A percentile compares a stretch with the other conserved stretches of the same genome.
Evolutionary conservation across 2,329 filamentous ascomycete genomes (phyloP).

Genomic region (Stylonectria norvegica): DNA sequence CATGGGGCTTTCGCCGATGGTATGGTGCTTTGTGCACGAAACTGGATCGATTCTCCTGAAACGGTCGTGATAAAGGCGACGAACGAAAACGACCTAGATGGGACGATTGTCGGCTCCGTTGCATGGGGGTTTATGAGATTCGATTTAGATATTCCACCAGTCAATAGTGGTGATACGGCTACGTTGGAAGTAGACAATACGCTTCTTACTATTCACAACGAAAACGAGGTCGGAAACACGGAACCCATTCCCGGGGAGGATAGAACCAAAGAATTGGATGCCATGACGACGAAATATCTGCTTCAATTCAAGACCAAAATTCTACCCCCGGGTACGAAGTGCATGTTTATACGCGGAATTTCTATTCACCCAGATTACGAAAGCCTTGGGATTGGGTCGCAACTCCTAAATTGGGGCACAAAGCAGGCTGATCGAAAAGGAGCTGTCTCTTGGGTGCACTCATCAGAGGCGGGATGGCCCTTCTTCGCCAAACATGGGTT

Average conservation of each 20-base stretch:
- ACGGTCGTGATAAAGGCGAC: constrained; percentile 33
- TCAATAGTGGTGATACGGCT: too few relatives aligned
- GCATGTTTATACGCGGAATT: constrained; percentile 31
- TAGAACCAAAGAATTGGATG: constrained; percentile 28
- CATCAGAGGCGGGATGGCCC: constrained; percentile 30
- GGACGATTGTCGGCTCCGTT: constrained; percentile 28
- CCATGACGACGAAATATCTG: constrained; percentile 30
- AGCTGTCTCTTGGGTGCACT: constrained; percentile 35
- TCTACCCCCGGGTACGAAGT: constrained; percentile 32
- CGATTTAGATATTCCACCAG: too few relatives aligned
- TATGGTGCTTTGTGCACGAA: constrained; percentile 21
- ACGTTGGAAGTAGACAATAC: too few relatives aligned
- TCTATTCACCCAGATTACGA: constrained; percentile 32
- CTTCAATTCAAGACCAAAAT: constrained; percentile 28
- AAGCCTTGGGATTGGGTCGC: constrained; percentile 30
- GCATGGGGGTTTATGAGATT: constrained; percentile 34
- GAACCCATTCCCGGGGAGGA: constrained; percentile 15
- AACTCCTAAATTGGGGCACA: constrained; percentile 32
- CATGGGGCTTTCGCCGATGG: constrained; percentile 28
- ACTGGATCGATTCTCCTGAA: constrained; percentile 20
- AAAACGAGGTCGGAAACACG: too few relatives aligned
- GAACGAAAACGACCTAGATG: constrained; percentile 26
- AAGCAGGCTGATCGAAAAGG: constrained; percentile 26
- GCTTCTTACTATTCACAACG: too few relatives aligned
- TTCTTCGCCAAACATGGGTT: constrained; percentile 32